These are phyloP conservation scores for Aspergillus novofumigatus DNA, from an alignment of 2,329 filamentous ascomycete species.

Conservation along the genomic window DNA sequence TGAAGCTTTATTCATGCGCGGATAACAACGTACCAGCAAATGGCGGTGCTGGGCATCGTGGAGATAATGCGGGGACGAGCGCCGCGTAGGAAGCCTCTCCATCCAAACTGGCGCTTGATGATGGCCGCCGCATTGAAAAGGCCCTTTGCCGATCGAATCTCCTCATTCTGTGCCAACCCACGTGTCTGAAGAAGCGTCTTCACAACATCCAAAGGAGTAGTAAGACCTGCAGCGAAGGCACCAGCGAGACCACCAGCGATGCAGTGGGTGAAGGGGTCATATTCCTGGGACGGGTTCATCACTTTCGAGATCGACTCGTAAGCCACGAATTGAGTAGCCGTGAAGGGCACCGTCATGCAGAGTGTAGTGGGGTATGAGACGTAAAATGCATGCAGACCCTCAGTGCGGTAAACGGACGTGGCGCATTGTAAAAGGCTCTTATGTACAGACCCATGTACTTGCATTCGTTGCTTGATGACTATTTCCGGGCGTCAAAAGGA, in stretches of 20 bases:
- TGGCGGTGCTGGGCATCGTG: constrained; percentile 98
- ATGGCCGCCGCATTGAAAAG: constrained; percentile 74
- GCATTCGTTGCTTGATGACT: constrained; percentile 99
- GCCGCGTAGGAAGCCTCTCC: constrained; percentile 87
- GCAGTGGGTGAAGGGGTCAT: constrained; percentile 93
- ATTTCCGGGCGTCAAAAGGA: constrained; percentile 9
- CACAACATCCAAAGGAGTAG: constrained; percentile 95
- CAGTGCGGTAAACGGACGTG: constrained; percentile 76
- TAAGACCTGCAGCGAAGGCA: constrained; percentile 87
- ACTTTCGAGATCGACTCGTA: constrained; percentile 95
- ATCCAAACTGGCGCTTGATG: constrained; percentile 77
- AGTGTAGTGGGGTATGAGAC: constrained; percentile 97
- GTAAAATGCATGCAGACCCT: constrained; percentile 91
- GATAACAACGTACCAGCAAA: constrained; percentile 72
- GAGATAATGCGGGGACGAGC: constrained; percentile 87
- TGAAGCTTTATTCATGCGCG: not conserved
- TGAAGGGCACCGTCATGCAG: constrained; percentile 98
- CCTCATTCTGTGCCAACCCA: constrained; percentile 73
- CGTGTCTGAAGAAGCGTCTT: constrained; percentile 96
- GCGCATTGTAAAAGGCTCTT: constrained; percentile 84
- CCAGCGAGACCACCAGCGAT: constrained; percentile 87
- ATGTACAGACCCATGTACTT: constrained; percentile 93
- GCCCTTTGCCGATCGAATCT: constrained; percentile 80
- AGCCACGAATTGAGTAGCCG: constrained; percentile 91
- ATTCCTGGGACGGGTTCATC: constrained; percentile 75